Evolutionary conservation across 1,284 basidiomycete species (phyloP).

Genomic region (Leccinum insolens): DNA sequence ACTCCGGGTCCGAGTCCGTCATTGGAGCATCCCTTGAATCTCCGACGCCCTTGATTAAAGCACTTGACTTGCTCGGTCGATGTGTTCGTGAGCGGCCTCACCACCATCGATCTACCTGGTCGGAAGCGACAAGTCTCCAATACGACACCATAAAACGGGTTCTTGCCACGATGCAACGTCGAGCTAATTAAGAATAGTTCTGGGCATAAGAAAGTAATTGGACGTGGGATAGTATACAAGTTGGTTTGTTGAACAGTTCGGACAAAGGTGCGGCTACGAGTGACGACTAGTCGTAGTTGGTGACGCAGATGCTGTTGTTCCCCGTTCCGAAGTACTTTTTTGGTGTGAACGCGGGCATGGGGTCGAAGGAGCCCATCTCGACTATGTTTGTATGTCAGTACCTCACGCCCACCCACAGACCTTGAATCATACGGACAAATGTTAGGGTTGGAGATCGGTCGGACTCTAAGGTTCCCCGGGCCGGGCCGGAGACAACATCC

Average conservation of each 20-base stretch:
- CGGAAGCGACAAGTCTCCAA: slow-evolving; percentile 39
- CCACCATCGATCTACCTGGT: slow-evolving; percentile 43
- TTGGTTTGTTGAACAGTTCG: slow-evolving; percentile 42
- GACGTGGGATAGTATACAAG: slow-evolving; percentile 3
- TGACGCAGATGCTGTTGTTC: slow-evolving; percentile 41
- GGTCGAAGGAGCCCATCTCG: slow-evolving; percentile 46
- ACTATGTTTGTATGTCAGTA: slow-evolving; percentile 22
- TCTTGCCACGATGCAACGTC: slow-evolving; percentile 37
- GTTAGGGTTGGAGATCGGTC: too few relatives aligned
- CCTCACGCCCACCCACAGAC: background rate
- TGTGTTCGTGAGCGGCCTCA: slow-evolving; percentile 16
- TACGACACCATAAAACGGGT: slow-evolving; percentile 46
- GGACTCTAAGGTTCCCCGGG: too few relatives aligned
- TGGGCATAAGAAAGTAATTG: background rate
- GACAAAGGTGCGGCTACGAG: slow-evolving; percentile 46
- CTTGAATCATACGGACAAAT: background rate
- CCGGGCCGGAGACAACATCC: too few relatives aligned
- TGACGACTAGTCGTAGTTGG: slow-evolving; percentile 39
- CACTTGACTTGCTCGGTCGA: background rate
- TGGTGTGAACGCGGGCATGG: slow-evolving; percentile 45
- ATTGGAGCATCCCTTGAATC: background rate
- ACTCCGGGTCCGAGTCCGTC: too few relatives aligned
- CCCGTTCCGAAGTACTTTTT: slow-evolving; percentile 47
- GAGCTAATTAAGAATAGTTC: slow-evolving; percentile 15
- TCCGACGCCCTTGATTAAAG: too few relatives aligned